Conservation (phyloP, 176 grass and related monocot genomes). For the Hordeum marinum region DNA sequence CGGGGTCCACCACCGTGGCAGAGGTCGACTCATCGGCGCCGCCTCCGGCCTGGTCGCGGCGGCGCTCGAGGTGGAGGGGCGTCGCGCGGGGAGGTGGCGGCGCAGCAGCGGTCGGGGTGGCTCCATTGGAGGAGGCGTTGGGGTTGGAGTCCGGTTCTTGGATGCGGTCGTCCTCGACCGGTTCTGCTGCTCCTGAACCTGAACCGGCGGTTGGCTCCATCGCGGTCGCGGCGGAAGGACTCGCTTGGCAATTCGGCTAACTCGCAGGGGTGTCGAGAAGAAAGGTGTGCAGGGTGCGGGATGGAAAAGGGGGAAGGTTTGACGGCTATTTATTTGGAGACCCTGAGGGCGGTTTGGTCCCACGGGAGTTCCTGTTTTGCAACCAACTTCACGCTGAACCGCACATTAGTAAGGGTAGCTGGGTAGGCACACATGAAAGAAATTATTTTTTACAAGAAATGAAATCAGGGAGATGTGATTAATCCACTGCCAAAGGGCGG, state of each 20-base stretch:
- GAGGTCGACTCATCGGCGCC: not conserved
- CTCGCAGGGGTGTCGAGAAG: not conserved
- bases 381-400: too few species aligned
- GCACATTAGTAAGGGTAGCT: too few species aligned
- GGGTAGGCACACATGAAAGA: too few species aligned
- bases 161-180: not conserved
- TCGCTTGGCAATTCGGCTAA: not conserved
- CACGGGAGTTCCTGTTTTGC: too few species aligned
- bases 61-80: not conserved
- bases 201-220: not conserved
- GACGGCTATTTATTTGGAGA: too few species aligned
- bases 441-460: too few species aligned
- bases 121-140: not conserved
- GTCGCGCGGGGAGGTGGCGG: too few species aligned
- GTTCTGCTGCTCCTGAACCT: not conserved
- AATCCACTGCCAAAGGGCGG: too few species aligned
- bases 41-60: not conserved
- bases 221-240: not conserved
- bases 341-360: too few species aligned
- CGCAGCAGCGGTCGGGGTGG: not conserved
- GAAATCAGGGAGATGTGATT: too few species aligned
- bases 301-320: too few species aligned
- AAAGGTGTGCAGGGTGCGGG: not conserved
- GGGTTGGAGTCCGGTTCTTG: not conserved
- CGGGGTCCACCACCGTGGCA: not conserved